phyloP scores from a whole-genome alignment of 1,139 yeast genomes.

The Candida sanyaensis region DNA sequence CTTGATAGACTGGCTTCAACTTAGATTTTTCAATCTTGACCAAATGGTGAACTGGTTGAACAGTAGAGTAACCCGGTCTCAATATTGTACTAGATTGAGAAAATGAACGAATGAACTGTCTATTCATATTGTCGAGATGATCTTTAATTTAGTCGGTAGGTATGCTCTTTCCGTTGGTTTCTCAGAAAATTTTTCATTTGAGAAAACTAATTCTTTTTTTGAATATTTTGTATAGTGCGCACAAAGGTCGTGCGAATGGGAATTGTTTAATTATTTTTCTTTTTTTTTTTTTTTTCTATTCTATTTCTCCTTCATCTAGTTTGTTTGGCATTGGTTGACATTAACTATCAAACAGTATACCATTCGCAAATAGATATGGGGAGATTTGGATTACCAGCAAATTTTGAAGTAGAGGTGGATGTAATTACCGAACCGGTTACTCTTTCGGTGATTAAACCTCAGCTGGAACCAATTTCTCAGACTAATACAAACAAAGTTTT shows the following conservation, averaged over 20 bases:
- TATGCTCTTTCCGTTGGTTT: neutral
- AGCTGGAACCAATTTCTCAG: constrained; percentile 1
- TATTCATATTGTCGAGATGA: constrained; percentile 18
- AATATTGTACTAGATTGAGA: constrained; percentile 39
- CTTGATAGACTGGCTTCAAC: constrained; percentile 69
- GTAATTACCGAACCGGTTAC: constrained; percentile 1
- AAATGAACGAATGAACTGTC: constrained; percentile 43
- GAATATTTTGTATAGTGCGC: neutral
- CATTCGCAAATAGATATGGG: constrained; percentile 11
- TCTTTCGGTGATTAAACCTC: constrained; percentile 1
- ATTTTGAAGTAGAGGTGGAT: constrained; percentile 22
- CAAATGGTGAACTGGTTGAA: constrained; percentile 89
- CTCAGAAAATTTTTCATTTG: constrained; percentile 7
- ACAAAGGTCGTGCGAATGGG: neutral
- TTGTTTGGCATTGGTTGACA: neutral
- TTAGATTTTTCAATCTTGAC: constrained; percentile 72
- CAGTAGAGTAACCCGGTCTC: constrained; percentile 76
- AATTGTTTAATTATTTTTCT: too few relatives aligned
- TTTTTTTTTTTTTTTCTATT: neutral
- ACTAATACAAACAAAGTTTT: constrained; percentile 4
- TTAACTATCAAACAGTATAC: neutral
- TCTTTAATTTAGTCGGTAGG: neutral
- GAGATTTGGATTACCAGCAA: constrained; percentile 31
- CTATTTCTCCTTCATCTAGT: neutral
- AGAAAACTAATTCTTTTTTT: too few relatives aligned